Percentiles rank a stretch among this genome's conserved stretches.
phyloP scores from a whole-genome alignment of 768 basidiomycete genomes.

The Guyanaporus albipodus region DNA sequence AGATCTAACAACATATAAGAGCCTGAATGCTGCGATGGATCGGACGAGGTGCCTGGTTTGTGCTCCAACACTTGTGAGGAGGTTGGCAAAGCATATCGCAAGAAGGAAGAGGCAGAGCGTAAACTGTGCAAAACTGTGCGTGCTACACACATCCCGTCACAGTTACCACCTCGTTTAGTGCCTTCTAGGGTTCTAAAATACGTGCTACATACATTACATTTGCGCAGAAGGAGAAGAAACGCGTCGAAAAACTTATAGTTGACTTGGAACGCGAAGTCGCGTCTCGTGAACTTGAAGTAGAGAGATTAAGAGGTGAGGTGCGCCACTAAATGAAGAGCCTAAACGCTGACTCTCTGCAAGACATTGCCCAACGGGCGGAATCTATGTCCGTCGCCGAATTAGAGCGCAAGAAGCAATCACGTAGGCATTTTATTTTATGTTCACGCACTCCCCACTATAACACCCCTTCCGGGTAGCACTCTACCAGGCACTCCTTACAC shows the following conservation, averaged over 20 bases:
- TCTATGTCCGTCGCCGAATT: slow-evolving; percentile 74
- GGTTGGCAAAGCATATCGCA: slow-evolving; percentile 66
- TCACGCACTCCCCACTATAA: background rate
- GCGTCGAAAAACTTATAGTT: slow-evolving; percentile 64
- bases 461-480: slow-evolving; percentile 52
- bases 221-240: slow-evolving; percentile 85
- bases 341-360: slow-evolving; percentile 36
- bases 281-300: slow-evolving; percentile 65
- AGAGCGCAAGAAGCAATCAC: slow-evolving; percentile 82
- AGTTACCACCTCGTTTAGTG: background rate
- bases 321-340: background rate
- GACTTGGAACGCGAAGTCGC: slow-evolving; percentile 55
- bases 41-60: slow-evolving; percentile 80
- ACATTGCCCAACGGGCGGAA: slow-evolving; percentile 74
- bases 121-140: slow-evolving; percentile 79
- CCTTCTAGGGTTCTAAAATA: slow-evolving; percentile 79
- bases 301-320: slow-evolving; percentile 62
- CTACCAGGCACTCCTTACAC: slow-evolving; percentile 67
- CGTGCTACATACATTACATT: slow-evolving; percentile 82
- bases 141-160: background rate
- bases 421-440: slow-evolving; percentile 42
- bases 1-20: slow-evolving; percentile 46
- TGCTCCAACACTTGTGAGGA: slow-evolving; percentile 78
- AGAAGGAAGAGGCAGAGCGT: slow-evolving; percentile 64
- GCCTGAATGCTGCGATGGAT: slow-evolving; percentile 91